Evolutionary conservation across 805 yeast genomes (phyloP).

Genomic region (Starmera pachycereana): DNA sequence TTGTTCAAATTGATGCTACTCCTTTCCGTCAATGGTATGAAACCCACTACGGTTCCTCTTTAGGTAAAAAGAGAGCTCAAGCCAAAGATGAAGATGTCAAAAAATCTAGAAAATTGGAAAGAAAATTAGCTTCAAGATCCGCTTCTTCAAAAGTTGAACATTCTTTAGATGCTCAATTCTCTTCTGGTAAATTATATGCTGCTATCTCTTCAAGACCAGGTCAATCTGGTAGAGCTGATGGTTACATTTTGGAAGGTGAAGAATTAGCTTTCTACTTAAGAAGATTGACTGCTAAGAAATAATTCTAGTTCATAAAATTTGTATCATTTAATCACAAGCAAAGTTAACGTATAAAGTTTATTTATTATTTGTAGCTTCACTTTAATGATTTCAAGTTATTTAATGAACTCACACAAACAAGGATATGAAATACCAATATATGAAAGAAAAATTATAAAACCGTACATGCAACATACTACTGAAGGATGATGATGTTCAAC

Average conservation of each 20-base stretch:
- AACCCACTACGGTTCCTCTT: slow-evolving; percentile 90
- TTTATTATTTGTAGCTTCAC: neutral
- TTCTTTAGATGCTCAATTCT: slow-evolving; percentile 92
- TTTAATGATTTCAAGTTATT: too few species aligned
- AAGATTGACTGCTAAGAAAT: slow-evolving; percentile 99
- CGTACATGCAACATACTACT: too few species aligned
- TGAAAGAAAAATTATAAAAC: too few species aligned
- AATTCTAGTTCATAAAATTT: slow-evolving; percentile 24
- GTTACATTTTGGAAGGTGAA: slow-evolving; percentile 99
- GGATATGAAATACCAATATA: too few species aligned
- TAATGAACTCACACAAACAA: too few species aligned
- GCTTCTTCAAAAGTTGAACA: slow-evolving; percentile 74
- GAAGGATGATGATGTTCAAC: too few species aligned
- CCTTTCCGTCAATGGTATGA: slow-evolving; percentile 99
- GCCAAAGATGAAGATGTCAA: slow-evolving; percentile 48
- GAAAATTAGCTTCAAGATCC: slow-evolving; percentile 92
- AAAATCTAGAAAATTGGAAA: slow-evolving; percentile 72
- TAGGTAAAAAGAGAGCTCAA: slow-evolving; percentile 69
- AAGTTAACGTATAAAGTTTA: too few species aligned
- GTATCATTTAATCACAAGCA: neutral
- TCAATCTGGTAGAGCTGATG: slow-evolving; percentile 99
- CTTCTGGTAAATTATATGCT: slow-evolving; percentile 98
- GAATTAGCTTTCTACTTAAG: slow-evolving; percentile 99
- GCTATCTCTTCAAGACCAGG: slow-evolving; percentile 99
- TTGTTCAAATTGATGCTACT: slow-evolving; percentile 99